phyloP scores from a whole-genome alignment of 1,139 yeast genomes.

The Kurtzmaniella natalensis region DNA sequence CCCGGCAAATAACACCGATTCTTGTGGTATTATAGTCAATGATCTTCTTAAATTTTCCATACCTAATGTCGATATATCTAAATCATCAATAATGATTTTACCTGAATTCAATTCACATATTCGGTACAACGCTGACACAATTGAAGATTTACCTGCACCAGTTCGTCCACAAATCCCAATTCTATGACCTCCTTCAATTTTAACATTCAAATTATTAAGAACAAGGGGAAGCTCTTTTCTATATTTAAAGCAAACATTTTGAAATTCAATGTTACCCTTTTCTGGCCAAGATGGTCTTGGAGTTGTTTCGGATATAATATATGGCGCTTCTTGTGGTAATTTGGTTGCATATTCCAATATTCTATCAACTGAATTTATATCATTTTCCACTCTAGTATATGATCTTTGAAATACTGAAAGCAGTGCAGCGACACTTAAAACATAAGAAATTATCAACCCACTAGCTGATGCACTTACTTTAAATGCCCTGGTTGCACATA shows the following conservation, averaged over 20 bases:
- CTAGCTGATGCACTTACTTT: conserved; percentile 23
- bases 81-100: conserved; percentile 43
- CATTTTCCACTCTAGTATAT: conserved; percentile 25
- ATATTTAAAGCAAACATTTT: conserved; percentile 15
- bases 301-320: conserved; percentile 40
- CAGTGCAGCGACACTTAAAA: conserved; percentile 21
- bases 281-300: conserved; percentile 36
- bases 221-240: conserved; percentile 18
- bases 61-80: conserved; percentile 46
- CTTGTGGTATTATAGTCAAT: conserved; percentile 19
- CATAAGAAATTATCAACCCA: conserved; percentile 24
- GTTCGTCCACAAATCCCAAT: conserved; percentile 65
- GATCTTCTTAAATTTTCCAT: conserved; percentile 16
- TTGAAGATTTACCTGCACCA: conserved; percentile 63
- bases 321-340: conserved; percentile 46
- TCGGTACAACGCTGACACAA: conserved; percentile 54
- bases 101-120: conserved; percentile 44
- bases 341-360: conserved; percentile 22
- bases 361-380: conserved; percentile 28
- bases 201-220: conserved; percentile 22
- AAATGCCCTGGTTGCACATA: conserved; percentile 22
- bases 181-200: conserved; percentile 34
- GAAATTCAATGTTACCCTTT: conserved; percentile 13
- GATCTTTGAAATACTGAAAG: conserved; percentile 22
- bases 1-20: conserved; percentile 18